A percentile compares a stretch with the other conserved stretches of the same genome.
Conservation (phyloP, 495 filamentous ascomycete genomes). For the Hypoxylon intermedium region DNA sequence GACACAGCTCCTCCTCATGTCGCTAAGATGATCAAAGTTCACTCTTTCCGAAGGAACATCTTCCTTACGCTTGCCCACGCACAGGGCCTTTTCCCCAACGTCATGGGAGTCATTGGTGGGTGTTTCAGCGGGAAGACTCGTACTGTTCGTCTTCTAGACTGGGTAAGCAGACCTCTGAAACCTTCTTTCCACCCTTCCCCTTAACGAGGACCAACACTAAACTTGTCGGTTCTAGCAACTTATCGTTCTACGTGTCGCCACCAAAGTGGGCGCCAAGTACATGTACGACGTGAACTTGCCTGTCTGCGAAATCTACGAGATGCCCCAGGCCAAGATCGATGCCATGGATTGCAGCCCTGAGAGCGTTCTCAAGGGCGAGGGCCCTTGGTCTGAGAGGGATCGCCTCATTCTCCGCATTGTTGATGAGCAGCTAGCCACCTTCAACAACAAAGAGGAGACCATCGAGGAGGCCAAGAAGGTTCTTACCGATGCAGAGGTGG, state of each 20-base stretch:
- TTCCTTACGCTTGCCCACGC: background rate
- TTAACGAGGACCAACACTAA: background rate
- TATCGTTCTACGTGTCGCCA: background rate
- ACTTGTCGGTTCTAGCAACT: background rate
- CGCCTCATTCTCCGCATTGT: background rate
- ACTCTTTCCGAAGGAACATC: background rate
- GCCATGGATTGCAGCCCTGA: background rate
- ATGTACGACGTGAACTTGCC: background rate
- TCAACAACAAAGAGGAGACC: constrained; percentile 1
- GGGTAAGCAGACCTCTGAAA: background rate
- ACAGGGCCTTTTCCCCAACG: background rate
- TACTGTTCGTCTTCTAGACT: background rate
- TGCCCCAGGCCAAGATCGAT: background rate
- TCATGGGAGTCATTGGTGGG: background rate
- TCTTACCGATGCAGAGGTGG: background rate
- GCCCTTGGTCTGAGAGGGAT: background rate
- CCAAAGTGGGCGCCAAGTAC: constrained; percentile 1
- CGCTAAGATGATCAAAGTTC: background rate
- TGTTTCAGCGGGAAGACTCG: background rate
- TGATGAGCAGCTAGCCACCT: background rate
- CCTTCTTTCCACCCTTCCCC: background rate
- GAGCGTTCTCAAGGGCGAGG: background rate
- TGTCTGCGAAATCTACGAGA: background rate
- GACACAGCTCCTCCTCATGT: background rate
- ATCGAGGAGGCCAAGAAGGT: background rate